phyloP scores from a whole-genome alignment of 106 monocot genomes.

The Platanthera guangdongensis region DNA sequence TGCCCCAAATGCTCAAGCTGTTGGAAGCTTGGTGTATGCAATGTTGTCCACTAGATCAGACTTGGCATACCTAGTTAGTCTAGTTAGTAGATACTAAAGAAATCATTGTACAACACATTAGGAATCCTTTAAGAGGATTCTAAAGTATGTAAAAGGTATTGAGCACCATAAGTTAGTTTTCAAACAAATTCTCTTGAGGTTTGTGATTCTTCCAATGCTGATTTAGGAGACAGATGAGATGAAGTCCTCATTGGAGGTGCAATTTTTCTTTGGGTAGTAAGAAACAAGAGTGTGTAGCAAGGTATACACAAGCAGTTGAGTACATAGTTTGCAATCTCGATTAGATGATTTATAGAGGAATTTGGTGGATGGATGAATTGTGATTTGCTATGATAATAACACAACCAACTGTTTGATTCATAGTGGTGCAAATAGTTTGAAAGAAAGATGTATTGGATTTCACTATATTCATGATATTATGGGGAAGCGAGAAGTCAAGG shows the following conservation, averaged over 20 bases:
- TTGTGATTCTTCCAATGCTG: neutral
- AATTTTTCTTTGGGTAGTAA: neutral
- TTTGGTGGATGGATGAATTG: neutral
- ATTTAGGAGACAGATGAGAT: too few relatives aligned
- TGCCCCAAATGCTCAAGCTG: neutral
- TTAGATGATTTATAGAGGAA: neutral
- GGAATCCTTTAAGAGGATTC: neutral
- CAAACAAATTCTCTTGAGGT: neutral
- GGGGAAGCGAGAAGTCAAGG: too few relatives aligned
- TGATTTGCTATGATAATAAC: neutral
- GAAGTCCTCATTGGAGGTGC: neutral
- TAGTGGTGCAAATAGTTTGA: too few relatives aligned
- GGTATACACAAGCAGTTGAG: neutral
- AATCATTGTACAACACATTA: neutral
- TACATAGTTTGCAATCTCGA: neutral
- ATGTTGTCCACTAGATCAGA: slow-evolving; percentile 2
- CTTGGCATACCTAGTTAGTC: slow-evolving; percentile 1
- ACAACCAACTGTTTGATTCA: too few relatives aligned
- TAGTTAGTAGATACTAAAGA: slow-evolving; percentile 2
- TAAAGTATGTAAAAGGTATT: neutral
- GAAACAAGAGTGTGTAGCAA: neutral
- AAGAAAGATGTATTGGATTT: too few relatives aligned
- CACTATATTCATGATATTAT: too few relatives aligned
- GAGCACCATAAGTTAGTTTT: neutral
- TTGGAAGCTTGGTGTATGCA: slow-evolving; percentile 1